Percentiles rank a stretch among this genome's conserved stretches.
phyloP scores from a whole-genome alignment of 2,329 filamentous ascomycete species.

The Ophiocordyceps camponoti-floridani region DNA sequence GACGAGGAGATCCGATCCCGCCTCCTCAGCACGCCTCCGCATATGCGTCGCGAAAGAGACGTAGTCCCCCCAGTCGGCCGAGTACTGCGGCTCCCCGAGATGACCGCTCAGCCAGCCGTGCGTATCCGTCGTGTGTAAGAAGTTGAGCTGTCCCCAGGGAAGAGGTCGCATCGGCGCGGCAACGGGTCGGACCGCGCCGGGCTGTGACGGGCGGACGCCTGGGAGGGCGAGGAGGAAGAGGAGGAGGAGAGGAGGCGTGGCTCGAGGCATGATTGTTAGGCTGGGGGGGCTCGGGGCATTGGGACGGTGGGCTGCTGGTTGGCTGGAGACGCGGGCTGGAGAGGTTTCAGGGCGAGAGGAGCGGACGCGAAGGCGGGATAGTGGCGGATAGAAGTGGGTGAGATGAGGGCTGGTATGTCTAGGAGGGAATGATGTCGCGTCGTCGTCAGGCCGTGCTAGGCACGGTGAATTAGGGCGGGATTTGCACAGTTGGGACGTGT shows the following conservation, averaged over 20 bases:
- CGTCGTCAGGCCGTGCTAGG: no score
- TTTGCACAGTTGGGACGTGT: no score
- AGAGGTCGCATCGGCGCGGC: constrained; percentile 69
- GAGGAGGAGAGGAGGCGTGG: constrained; percentile 3
- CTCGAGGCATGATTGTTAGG: constrained; percentile 10
- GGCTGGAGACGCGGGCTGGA: no score
- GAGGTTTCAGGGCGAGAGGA: no score
- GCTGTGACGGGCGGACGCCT: constrained; percentile 42
- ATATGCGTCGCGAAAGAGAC: constrained; percentile 80
- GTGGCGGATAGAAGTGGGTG: no score
- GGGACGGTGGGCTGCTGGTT: no score
- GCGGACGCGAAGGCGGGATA: no score
- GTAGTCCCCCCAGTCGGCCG: constrained; percentile 96
- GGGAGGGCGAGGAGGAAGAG: constrained; percentile 9
- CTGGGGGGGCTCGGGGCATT: constrained; percentile 5
- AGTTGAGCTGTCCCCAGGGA: constrained; percentile 88
- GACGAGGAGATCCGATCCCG: constrained; percentile 74
- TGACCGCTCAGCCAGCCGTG: constrained; percentile 95
- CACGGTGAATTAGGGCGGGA: no score
- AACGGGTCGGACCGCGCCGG: constrained; percentile 60
- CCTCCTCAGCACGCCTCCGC: constrained; percentile 56
- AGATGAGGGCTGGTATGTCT: no score
- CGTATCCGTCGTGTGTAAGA: constrained; percentile 89
- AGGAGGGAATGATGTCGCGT: no score
- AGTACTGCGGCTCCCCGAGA: constrained; percentile 84